phyloP scores from a whole-genome alignment of 2,329 filamentous ascomycete genomes.

The Cordyceps pruinosa region DNA sequence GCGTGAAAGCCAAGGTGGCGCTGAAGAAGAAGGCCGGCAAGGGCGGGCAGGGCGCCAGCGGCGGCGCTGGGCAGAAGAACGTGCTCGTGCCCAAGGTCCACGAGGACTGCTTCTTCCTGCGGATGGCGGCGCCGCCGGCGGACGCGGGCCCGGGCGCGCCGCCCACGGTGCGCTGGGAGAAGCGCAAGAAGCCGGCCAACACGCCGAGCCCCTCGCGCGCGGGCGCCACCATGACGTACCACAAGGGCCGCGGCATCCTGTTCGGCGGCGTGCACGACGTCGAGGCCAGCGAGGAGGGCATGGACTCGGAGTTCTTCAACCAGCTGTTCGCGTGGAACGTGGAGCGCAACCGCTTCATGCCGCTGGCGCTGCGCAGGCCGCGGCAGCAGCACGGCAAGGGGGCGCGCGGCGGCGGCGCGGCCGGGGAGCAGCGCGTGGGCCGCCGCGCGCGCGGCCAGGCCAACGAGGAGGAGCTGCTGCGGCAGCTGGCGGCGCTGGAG shows the following conservation, averaged over 20 bases:
- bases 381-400: slow-evolving; percentile 55
- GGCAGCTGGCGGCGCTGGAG: slow-evolving; percentile 80
- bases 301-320: slow-evolving; percentile 97
- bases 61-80: slow-evolving; percentile 52
- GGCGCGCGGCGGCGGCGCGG: slow-evolving; percentile 44
- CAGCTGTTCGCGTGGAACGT: slow-evolving; percentile 88
- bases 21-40: slow-evolving; percentile 54
- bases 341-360: slow-evolving; percentile 92
- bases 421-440: slow-evolving; percentile 45
- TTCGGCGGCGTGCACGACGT: slow-evolving; percentile 95
- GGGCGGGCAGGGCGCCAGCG: slow-evolving; percentile 41
- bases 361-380: slow-evolving; percentile 67
- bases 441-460: slow-evolving; percentile 73
- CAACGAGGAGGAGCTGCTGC: slow-evolving; percentile 83
- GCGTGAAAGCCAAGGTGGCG: slow-evolving; percentile 67
- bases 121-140: slow-evolving; percentile 63
- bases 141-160: slow-evolving; percentile 59
- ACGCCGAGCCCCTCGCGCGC: slow-evolving; percentile 75
- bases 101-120: slow-evolving; percentile 89
- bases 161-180: slow-evolving; percentile 82
- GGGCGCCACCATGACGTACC: slow-evolving; percentile 87
- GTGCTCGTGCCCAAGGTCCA: slow-evolving; percentile 82
- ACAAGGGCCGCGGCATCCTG: slow-evolving; percentile 85
- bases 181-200: slow-evolving; percentile 86
- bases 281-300: slow-evolving; percentile 85